phyloP scores from a whole-genome alignment of 2,329 filamentous ascomycete genomes.

The Mollisiaceae sp. region DNA sequence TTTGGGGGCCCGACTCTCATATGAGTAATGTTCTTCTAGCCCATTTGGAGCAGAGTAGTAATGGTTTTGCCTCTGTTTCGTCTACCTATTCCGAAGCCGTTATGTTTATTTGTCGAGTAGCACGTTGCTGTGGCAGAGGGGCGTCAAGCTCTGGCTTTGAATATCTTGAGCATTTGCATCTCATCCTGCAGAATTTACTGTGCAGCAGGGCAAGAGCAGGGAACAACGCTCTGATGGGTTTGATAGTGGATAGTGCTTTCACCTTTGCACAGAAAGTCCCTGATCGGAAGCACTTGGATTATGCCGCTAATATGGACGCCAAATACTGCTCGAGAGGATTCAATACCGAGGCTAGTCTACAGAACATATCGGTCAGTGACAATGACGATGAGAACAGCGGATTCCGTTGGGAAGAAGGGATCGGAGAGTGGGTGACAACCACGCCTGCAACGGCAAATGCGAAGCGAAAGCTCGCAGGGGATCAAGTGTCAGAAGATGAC shows the following conservation, averaged over 20 bases:
- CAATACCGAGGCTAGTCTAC: constrained; percentile 11
- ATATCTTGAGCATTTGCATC: constrained; percentile 46
- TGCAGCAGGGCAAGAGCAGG: constrained; percentile 16
- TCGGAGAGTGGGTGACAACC: constrained; percentile 60
- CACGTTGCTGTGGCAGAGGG: constrained; percentile 53
- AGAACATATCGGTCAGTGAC: not conserved
- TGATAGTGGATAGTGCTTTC: constrained; percentile 43
- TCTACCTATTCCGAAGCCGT: constrained; percentile 30
- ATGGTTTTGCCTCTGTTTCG: not conserved
- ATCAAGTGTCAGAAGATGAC: constrained; percentile 22
- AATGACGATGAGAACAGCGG: constrained; percentile 24
- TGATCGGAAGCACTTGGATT: constrained; percentile 38
- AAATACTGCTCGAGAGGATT: constrained; percentile 28
- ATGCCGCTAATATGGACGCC: constrained; percentile 37
- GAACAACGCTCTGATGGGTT: constrained; percentile 29
- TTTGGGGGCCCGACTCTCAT: not conserved
- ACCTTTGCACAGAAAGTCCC: constrained; percentile 41
- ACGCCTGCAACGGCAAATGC: constrained; percentile 47
- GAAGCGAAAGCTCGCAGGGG: constrained; percentile 33
- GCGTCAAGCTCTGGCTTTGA: constrained; percentile 43
- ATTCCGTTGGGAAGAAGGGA: constrained; percentile 60
- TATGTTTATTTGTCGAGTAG: constrained; percentile 51
- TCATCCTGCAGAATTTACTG: constrained; percentile 26
- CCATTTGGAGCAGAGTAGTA: constrained; percentile 17
- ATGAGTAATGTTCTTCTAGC: constrained; percentile 21